Base-by-base conservation (phyloP, 2,329 filamentous ascomycete genomes). In the Karstenula rhodostoma region DNA sequence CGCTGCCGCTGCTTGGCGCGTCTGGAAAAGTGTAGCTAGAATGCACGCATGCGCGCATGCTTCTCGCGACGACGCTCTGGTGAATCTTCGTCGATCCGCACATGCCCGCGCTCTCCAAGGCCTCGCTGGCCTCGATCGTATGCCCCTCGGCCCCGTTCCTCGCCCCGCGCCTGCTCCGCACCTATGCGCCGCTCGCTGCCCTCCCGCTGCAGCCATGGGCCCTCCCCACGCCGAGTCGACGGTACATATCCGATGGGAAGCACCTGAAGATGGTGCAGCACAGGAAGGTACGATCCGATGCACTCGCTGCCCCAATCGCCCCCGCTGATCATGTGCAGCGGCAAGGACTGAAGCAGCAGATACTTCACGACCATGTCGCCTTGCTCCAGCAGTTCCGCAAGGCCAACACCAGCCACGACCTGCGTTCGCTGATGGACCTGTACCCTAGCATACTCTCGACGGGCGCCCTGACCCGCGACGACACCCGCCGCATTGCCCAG, bases 61-160 rank as follows among this genome's bases (percentile, higher is more conserved):
- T 7, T 7, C 51, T 40, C 40, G 54, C 60, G 59, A 50, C 57
- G 50, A 25, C n/a, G 8, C 50, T 13, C n/a, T 43, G 17, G n/a
- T 43, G 35, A 10, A 13, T 17, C 23, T 8, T 27, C 47, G 27
- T 42, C 43, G 33, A 19, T 22, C 47, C 33, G 32, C 55, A 50
- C 13, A 75, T 73, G 69, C 63, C 70, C 17, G 61, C 66, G 23
- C 37, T 72, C 47, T 59, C 68, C 51, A 69, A 68, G 22, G 60
- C 63, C 3, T 68, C 73, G 19, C 69, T 77, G 22, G 71, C 75
- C 19, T 62, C 71, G 1, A 46, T 75, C 9, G 63, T 77, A 50
- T 77, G 73, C 50, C 76, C 75, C 1, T 74, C 70, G 25, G 67
- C 74, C 4, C 75, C 75, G 1, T 78, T 78, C 51, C 73, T 78